Conservation (phyloP, 352 stramenopile species). For the Phytophthora vignae region DNA sequence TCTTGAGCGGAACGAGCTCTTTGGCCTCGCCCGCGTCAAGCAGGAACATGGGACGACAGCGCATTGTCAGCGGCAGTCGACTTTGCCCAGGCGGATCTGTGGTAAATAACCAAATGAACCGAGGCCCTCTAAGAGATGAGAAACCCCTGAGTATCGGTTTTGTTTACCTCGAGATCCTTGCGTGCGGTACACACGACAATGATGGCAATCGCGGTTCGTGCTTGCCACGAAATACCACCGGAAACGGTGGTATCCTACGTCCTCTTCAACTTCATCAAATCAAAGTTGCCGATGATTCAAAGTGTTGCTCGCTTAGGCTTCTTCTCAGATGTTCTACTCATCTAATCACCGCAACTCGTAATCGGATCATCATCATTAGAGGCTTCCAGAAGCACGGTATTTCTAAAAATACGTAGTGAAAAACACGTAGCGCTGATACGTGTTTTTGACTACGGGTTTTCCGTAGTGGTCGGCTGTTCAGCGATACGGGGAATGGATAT, state of each 20-base stretch:
- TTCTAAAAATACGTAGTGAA: too few relatives aligned
- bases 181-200: constrained; percentile 1
- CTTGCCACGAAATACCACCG: not conserved
- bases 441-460: too few relatives aligned
- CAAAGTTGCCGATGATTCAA: constrained; percentile 2
- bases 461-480: too few relatives aligned
- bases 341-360: not conserved
- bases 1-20: constrained; percentile 32
- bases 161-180: not conserved
- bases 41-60: constrained; percentile 27
- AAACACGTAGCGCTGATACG: too few relatives aligned
- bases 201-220: not conserved
- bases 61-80: constrained; percentile 26
- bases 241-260: constrained; percentile 10
- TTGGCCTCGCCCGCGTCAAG: constrained; percentile 38
- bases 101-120: constrained; percentile 12
- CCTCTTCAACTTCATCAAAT: constrained; percentile 18
- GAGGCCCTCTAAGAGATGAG: too few relatives aligned
- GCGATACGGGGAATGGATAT: too few relatives aligned
- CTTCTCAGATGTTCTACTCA: not conserved
- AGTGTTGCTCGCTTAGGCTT: too few relatives aligned
- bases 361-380: not conserved
- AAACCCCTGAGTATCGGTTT: not conserved
- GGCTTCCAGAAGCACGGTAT: too few relatives aligned
- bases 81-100: too few relatives aligned